Conservation (phyloP, 2,329 filamentous ascomycete species). For the Eutypella sp. region DNA sequence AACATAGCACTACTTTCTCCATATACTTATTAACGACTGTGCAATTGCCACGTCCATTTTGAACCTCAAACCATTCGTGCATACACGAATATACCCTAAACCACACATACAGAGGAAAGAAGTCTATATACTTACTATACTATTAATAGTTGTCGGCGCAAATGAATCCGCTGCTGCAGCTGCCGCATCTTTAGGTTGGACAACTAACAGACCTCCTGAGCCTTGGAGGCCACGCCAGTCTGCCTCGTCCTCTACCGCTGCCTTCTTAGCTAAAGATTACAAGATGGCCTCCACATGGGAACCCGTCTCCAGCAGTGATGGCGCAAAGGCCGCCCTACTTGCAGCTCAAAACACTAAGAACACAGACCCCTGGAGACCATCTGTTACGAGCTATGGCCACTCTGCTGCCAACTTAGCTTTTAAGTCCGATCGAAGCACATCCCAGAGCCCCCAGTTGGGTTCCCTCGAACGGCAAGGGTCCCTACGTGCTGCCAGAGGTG, state of each 20-base stretch:
- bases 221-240: constrained; percentile 61
- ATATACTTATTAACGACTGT: background rate
- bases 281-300: constrained; percentile 48
- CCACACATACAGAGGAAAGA: too few species aligned
- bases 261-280: constrained; percentile 26
- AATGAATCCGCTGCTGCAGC: constrained; percentile 63
- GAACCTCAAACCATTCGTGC: too few species aligned
- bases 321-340: constrained; percentile 69
- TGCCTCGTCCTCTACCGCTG: constrained; percentile 44
- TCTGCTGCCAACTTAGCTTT: constrained; percentile 69
- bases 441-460: constrained; percentile 39
- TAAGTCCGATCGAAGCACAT: constrained; percentile 39
- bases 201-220: constrained; percentile 60
- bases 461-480: constrained; percentile 57
- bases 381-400: constrained; percentile 47
- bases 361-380: constrained; percentile 46
- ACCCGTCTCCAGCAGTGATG: constrained; percentile 57
- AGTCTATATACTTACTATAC: too few species aligned
- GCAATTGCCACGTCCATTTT: background rate
- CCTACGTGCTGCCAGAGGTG: constrained; percentile 69
- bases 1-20: constrained; percentile 1
- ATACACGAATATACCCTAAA: too few species aligned
- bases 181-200: constrained; percentile 70
- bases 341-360: constrained; percentile 52
- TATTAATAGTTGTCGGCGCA: constrained; percentile 56